Percentiles rank a stretch among this genome's conserved stretches.
Conservation (phyloP, 2,329 filamentous ascomycete genomes). For the Botrytis fragariae region DNA sequence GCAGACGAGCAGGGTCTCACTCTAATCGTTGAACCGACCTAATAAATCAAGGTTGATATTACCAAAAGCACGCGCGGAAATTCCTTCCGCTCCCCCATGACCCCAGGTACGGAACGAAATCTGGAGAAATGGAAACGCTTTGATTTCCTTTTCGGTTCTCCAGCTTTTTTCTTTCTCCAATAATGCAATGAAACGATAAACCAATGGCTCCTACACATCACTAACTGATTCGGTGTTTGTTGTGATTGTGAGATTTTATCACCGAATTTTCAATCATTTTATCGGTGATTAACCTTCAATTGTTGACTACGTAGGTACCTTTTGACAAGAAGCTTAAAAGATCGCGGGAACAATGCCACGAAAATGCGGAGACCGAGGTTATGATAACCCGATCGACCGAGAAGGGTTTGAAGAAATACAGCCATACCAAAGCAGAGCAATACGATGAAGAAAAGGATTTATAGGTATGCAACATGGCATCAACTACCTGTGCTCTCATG, state of each 20-base stretch:
- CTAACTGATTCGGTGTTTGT: not conserved
- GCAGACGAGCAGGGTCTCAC: not conserved
- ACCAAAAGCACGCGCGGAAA: not conserved
- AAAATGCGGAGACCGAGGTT: constrained; percentile 3
- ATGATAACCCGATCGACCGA: not conserved
- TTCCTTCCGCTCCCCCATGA: constrained; percentile 1
- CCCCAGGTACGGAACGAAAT: not conserved
- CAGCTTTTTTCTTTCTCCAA: not conserved
- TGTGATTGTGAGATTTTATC: not conserved
- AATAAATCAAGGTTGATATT: not conserved
- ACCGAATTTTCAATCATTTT: not conserved
- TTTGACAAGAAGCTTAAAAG: not conserved
- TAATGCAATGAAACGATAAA: not conserved
- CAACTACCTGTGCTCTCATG: not conserved
- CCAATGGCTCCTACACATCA: not conserved
- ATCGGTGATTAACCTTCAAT: not conserved
- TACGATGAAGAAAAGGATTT: not conserved
- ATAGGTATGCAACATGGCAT: not conserved
- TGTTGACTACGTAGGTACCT: not conserved
- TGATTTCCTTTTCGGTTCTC: not conserved
- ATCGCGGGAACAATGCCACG: not conserved
- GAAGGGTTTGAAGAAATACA: not conserved
- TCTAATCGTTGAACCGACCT: not conserved
- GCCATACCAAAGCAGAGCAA: not conserved
- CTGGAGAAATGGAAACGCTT: not conserved